phyloP scores from a whole-genome alignment of 768 basidiomycete genomes.

The Amanita subjunquillea region DNA sequence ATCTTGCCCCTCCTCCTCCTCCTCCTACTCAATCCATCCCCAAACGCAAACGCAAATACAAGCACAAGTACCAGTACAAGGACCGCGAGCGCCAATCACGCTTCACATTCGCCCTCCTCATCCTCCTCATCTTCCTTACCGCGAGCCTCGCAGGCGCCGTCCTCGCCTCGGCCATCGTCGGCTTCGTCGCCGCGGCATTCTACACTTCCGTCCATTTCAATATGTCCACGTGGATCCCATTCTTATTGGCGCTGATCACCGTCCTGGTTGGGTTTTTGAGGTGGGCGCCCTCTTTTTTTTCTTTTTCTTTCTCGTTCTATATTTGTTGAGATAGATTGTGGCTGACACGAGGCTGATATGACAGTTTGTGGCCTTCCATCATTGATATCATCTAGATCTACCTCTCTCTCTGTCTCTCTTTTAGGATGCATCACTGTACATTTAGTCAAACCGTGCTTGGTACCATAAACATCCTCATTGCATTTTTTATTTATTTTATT shows the following conservation, averaged over 20 bases:
- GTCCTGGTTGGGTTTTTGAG: constrained; percentile 31
- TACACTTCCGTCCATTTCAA: constrained; percentile 34
- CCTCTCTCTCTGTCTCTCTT: neutral
- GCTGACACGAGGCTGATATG: neutral
- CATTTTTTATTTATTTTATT: no score
- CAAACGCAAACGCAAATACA: neutral
- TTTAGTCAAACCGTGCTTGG: neutral
- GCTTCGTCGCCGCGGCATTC: constrained; percentile 33
- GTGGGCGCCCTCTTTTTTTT: constrained; percentile 13
- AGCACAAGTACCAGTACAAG: neutral
- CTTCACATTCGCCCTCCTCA: constrained; percentile 35
- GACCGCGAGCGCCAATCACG: constrained; percentile 32
- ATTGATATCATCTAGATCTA: constrained; percentile 25
- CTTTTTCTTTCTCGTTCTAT: no score
- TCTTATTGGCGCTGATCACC: constrained; percentile 32
- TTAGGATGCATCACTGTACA: neutral
- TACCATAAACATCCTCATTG: no score
- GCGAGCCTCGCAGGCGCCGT: constrained; percentile 35
- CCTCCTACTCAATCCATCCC: neutral
- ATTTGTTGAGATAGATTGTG: neutral
- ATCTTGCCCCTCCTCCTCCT: neutral
- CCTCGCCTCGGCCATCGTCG: constrained; percentile 34
- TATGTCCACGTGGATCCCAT: constrained; percentile 47
- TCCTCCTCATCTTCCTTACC: constrained; percentile 30
- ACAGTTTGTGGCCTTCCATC: constrained; percentile 33